Evolutionary conservation across 2,329 filamentous ascomycete species (phyloP).

Genomic region (Blastomyces parvus): DNA sequence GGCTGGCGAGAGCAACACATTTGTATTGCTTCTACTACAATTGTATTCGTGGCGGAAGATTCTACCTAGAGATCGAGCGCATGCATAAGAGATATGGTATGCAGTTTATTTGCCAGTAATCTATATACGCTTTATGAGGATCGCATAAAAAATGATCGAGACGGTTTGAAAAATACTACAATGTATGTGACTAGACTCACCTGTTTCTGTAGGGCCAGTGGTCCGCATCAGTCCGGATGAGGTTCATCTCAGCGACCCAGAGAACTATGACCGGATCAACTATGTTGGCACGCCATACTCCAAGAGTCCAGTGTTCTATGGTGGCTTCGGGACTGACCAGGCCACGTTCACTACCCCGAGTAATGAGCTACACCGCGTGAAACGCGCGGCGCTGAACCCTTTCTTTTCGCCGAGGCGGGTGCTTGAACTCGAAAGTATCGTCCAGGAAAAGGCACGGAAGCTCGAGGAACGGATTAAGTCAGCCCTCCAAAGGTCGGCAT

Average conservation of each 20-base stretch:
- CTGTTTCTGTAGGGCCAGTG: background rate
- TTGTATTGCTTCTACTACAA: background rate
- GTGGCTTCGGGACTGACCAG: constrained; percentile 20
- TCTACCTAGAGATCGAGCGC: background rate
- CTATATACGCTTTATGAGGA: background rate
- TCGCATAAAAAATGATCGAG: background rate
- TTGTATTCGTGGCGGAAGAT: background rate
- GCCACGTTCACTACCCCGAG: constrained; percentile 22
- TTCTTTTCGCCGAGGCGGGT: constrained; percentile 25
- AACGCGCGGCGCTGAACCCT: constrained; percentile 24
- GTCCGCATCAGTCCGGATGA: background rate
- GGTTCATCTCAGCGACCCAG: background rate
- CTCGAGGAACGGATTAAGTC: constrained; percentile 15
- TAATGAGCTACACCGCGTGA: constrained; percentile 22
- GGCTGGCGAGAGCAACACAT: constrained; percentile 17
- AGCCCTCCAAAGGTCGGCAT: constrained; percentile 12
- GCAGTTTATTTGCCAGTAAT: background rate
- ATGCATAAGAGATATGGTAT: background rate
- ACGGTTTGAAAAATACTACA: background rate
- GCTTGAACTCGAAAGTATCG: constrained; percentile 19
- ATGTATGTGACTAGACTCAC: background rate
- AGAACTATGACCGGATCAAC: constrained; percentile 10
- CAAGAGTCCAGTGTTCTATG: constrained; percentile 22
- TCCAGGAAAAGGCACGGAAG: constrained; percentile 19
- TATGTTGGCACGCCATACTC: constrained; percentile 20